Evolutionary conservation across 169 alveolate genomes (phyloP), one percentile per base, ranked within the genome.

Genomic region (Plasmodium coatneyi): DNA sequence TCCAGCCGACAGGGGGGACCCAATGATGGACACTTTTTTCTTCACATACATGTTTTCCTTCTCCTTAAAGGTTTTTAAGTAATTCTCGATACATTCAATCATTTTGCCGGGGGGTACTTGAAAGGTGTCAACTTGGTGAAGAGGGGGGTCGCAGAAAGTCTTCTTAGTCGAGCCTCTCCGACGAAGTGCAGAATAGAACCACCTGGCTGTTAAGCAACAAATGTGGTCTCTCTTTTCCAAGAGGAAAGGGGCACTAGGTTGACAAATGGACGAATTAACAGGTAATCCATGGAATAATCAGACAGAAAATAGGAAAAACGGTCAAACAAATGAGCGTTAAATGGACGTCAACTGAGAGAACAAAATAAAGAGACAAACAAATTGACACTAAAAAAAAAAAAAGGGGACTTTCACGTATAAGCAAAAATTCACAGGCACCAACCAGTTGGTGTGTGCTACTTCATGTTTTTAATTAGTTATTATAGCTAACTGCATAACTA

Each of bases 1-100:
- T 7, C 92, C 92, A 39, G 92, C 92, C 10, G 84, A 22, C 16
- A 84, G 19, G n/a, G 92, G 92, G 14, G 92, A 84, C 1, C 92
- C 92, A 84, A 84, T 72, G 14, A 84, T 84, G 32, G 92, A 84
- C 3, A 84, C 80, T 5, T 32, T 71, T 49, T 84, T 72, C 12
- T 49, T 71, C 34, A 84, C 92, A 39, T 72, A 84, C 30, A 84
- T 14, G 25, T 84, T 71, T 72, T 72, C 66, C 43, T 84, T 41
- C 54, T 84, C 92, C 66, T 72, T 74, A 71, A 30, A 30, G 1
- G 16, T 84, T 46, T 46, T 71, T 41, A 84, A 25, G 7, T 84
- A 72, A 52, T 76, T 52, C 43, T 84, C 79, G 39, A 84, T 72
- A 22, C 32, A 34, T 5, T 84, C 92, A 32, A n/a, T 46, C 92